phyloP scores from a whole-genome alignment of 2,329 filamentous ascomycete species.

The Ilyonectria destructans region DNA sequence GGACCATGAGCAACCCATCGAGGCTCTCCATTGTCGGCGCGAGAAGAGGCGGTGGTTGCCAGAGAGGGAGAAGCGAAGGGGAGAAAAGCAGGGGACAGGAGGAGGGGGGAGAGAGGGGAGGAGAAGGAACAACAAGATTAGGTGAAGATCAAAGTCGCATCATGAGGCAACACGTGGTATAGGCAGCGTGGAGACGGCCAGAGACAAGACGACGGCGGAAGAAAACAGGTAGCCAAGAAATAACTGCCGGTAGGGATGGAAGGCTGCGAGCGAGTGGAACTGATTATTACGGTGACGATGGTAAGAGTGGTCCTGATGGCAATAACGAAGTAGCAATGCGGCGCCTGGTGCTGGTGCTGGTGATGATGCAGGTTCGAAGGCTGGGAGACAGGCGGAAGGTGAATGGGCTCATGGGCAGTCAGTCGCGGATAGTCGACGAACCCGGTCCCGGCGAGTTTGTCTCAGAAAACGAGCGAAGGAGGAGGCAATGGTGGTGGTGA shows the following conservation, averaged over 20 bases:
- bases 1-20: constrained; percentile 66
- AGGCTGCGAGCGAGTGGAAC: neutral
- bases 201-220: constrained; percentile 21
- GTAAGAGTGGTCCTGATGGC: neutral
- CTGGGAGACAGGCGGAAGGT: constrained; percentile 9
- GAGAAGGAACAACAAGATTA: constrained; percentile 18
- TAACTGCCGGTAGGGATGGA: neutral
- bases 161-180: constrained; percentile 37
- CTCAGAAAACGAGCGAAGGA: constrained; percentile 32
- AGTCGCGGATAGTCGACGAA: constrained; percentile 25
- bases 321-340: neutral
- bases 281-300: neutral
- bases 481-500: constrained; percentile 36
- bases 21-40: constrained; percentile 55
- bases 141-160: constrained; percentile 45
- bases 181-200: constrained; percentile 21
- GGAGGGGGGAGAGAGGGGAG: constrained; percentile 11
- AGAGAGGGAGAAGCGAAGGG: constrained; percentile 6
- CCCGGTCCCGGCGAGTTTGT: constrained; percentile 22
- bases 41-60: constrained; percentile 9
- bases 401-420: constrained; percentile 4
- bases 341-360: neutral
- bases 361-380: constrained; percentile 4
- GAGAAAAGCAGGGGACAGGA: constrained; percentile 1
- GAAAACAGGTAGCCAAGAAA: constrained; percentile 8